These are phyloP conservation scores for Daldinia decipiens DNA, from an alignment of 495 filamentous ascomycete genomes.

Conservation along the genomic window DNA sequence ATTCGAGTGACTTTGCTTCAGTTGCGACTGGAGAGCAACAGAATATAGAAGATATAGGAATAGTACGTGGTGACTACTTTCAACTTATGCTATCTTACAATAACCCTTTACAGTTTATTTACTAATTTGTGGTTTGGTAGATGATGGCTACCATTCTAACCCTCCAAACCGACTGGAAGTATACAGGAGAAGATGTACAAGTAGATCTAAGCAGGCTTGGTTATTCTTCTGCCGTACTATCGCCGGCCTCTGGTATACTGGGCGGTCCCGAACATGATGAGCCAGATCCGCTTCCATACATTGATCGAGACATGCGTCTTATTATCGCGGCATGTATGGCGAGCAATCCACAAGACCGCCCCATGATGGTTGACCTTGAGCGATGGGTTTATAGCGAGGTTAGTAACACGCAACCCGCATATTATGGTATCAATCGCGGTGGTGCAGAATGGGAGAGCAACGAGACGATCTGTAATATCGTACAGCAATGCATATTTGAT, in stretches of 20 bases:
- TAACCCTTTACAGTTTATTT: not conserved
- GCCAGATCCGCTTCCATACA: not conserved
- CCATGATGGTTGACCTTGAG: not conserved
- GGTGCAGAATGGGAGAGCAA: not conserved
- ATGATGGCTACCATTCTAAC: not conserved
- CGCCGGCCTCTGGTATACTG: not conserved
- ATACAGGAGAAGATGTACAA: not conserved
- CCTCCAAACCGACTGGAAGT: not conserved
- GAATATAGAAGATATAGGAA: not conserved
- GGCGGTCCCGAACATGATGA: not conserved
- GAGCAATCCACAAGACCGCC: not conserved
- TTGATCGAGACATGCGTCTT: not conserved
- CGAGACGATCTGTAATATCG: not conserved
- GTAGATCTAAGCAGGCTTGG: not conserved
- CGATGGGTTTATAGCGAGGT: not conserved
- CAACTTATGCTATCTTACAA: not conserved
- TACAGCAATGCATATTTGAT: not conserved
- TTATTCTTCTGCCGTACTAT: not conserved
- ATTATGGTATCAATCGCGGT: not conserved
- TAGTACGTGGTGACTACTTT: not conserved
- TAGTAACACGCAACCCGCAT: not conserved
- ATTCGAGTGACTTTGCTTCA: too few species aligned
- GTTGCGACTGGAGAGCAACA: not conserved
- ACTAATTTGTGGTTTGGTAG: not conserved
- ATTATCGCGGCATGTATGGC: slow-evolving; percentile 1